Percentiles rank a stretch among this genome's conserved stretches.
Conservation (phyloP, 768 basidiomycete genomes). For the Antrodiella citrinella region DNA sequence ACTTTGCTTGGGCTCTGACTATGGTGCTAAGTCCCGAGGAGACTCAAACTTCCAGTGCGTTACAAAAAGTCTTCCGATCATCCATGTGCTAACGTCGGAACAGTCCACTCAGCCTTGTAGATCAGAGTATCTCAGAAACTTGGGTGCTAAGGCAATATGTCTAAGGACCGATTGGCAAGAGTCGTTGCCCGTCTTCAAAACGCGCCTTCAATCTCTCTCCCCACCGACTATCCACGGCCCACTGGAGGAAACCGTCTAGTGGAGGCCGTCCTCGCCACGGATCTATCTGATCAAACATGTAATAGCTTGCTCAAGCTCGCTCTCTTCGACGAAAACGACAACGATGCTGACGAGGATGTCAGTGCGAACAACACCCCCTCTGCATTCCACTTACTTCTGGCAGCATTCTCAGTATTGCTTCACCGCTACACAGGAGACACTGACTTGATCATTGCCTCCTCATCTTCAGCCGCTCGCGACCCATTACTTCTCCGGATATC, state of each 20-base stretch:
- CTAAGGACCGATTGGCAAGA: constrained; percentile 31
- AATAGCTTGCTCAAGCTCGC: constrained; percentile 78
- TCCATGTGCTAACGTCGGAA: no score
- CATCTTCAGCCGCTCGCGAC: constrained; percentile 63
- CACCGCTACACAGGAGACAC: constrained; percentile 96
- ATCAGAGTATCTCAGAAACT: no score
- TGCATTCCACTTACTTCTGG: constrained; percentile 83
- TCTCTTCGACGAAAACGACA: constrained; percentile 57
- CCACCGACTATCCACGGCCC: constrained; percentile 92
- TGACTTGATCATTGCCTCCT: constrained; percentile 86
- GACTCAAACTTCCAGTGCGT: no score
- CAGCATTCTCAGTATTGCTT: constrained; percentile 86
- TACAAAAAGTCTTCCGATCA: no score
- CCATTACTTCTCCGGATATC: constrained; percentile 81
- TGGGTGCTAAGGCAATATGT: no score
- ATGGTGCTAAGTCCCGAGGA: no score
- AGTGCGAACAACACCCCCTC: constrained; percentile 47
- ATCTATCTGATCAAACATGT: constrained; percentile 68
- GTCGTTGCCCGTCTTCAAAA: constrained; percentile 64
- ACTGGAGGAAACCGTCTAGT: constrained; percentile 67
- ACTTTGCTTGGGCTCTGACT: no score
- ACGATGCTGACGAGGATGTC: constrained; percentile 33
- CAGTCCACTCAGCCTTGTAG: no score
- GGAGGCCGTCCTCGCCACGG: constrained; percentile 69
- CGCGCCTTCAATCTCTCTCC: constrained; percentile 83